Evolutionary conservation across 192 early-diverging fungal genomes (phyloP).

Genomic region (Lobulomyces angularis): DNA sequence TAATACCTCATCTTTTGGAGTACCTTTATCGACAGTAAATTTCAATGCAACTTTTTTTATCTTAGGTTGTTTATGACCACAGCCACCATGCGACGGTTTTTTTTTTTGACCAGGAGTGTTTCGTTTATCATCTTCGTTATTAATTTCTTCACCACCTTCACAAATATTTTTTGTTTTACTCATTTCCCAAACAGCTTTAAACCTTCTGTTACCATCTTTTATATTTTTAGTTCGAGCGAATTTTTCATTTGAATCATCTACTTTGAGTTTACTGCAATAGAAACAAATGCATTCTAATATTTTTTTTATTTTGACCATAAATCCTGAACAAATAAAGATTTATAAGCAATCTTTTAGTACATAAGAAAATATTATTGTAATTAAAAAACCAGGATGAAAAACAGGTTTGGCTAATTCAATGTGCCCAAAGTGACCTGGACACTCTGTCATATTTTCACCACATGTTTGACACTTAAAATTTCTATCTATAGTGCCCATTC

Average conservation of each 20-base stretch:
- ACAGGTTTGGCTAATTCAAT: constrained; percentile 93
- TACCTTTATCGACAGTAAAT: constrained; percentile 32
- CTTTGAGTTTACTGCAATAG: constrained; percentile 85
- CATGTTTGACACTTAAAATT: constrained; percentile 97
- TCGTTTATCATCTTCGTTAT: constrained; percentile 33
- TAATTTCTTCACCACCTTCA: constrained; percentile 55
- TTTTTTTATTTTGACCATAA: constrained; percentile 89
- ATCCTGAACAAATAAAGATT: constrained; percentile 42
- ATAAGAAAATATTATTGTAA: not conserved
- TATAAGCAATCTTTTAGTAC: not conserved
- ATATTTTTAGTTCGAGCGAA: constrained; percentile 50
- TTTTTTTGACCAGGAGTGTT: constrained; percentile 26
- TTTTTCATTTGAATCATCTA: constrained; percentile 57
- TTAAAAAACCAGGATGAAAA: constrained; percentile 68
- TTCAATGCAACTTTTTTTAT: constrained; percentile 72
- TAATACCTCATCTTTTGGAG: constrained; percentile 19
- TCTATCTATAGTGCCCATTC: constrained; percentile 94
- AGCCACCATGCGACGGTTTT: constrained; percentile 66
- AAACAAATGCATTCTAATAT: constrained; percentile 94
- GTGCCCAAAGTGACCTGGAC: constrained; percentile 96
- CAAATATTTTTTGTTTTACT: constrained; percentile 75
- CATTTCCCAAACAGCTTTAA: constrained; percentile 78
- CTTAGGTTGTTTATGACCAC: constrained; percentile 69
- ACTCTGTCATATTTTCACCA: constrained; percentile 85
- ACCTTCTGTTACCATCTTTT: constrained; percentile 24